Evolutionary conservation across 345 rosid genomes (phyloP), one percentile per base, ranked within the genome.

Genomic region (Carallia brachiata): DNA sequence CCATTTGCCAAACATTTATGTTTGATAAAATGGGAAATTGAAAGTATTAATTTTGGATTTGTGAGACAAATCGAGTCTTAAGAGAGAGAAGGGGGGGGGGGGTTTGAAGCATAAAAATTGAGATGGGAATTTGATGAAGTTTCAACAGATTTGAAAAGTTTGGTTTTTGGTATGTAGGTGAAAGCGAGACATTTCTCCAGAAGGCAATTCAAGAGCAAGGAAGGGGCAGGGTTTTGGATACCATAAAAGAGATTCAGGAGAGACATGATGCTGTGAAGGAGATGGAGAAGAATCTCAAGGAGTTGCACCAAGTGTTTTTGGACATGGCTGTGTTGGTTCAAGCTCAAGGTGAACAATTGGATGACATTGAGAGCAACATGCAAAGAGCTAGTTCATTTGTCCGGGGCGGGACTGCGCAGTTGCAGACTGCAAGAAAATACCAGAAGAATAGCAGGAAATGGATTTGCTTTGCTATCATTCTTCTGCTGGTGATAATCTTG

Each of bases 131-230:
- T 44, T 3, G 50, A 2, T 44, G 50, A 44, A 12, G 3, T 44
- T 15, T 44, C 50, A 44, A 44, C 16, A 12, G 50, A 44, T 44
- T 44, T 44, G 50, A 12, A 3, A 44, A 44, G 50, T 12, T 13
- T 44, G 50, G 16, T 23, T 30, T 30, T 68, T 53, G 8, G 36
- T 10, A 23, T 23, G 67, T 85, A 91, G 96, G 98, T 16, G 97
- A 89, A 81, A 90, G 96, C 67, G 98, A 93, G 80, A 88, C 84
- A 5, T 89, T 93, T 73, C 79, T 90, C 57, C 95, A 91, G 72
- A 93, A 88, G 48, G 98, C 97, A 36, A 93, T 93, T 65, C 95
- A 89, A 77, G 94, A 93, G 55, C 97, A 93, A 63, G 98, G 98
- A 34, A 85, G 97, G 65, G 97, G 97, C 6, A 81, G 85, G 32